Base-by-base conservation (phyloP, 2,329 filamentous ascomycete genomes). In the Paracorniculantispora psalliotae region DNA sequence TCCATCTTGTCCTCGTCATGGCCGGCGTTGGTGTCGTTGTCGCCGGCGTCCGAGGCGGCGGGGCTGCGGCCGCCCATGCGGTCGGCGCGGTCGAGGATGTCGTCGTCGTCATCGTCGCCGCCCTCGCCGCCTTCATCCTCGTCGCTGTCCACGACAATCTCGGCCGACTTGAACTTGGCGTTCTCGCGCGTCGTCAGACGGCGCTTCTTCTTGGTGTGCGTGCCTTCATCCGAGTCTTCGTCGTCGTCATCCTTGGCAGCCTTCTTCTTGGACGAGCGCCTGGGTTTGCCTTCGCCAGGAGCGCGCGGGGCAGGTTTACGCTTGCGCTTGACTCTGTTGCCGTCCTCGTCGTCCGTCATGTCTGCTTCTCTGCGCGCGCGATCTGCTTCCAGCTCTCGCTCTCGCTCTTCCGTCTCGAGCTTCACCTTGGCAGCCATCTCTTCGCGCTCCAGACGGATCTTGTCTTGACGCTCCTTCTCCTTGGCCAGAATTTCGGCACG, bases 371-470 rank as follows among this genome's bases (percentile, higher is more conserved):
- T 51, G 17, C 67, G 69, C 35, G 85, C 80, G 43, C 78, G 77
- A 59, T 81, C 79, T 19, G 26, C 28, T 12, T 58, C 56, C 17
- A 44, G 21, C 60, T 93, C 89, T 64, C 92, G 89, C 64, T 89
- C 88, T 33, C 90, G 84, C 67, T 85, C 80, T 66, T 88, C 86
- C 25, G 91, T 90, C 50, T 91, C 78, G 63, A 84, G 81, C 56
- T 90, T 82, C 68, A 96, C 88, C 47, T 86, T 83, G 60, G 92
- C 90, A 19, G 87, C 81, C 69, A 97, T 92, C 66, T 83, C 85
- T 65, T 90, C 86, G 61, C 93, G 87, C 71, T 97, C 92, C 69
- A 91, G 90, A n/a, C 86, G 84, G 63, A 97, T 88, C 75, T 91
- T 90, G 62, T 88, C 85, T 66, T 91, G 88, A 58, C 87, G 82